A percentile compares a stretch with the other conserved stretches of the same genome.
Conservation (phyloP, 208 protist species). For the Trypanosoma platydactyli region DNA sequence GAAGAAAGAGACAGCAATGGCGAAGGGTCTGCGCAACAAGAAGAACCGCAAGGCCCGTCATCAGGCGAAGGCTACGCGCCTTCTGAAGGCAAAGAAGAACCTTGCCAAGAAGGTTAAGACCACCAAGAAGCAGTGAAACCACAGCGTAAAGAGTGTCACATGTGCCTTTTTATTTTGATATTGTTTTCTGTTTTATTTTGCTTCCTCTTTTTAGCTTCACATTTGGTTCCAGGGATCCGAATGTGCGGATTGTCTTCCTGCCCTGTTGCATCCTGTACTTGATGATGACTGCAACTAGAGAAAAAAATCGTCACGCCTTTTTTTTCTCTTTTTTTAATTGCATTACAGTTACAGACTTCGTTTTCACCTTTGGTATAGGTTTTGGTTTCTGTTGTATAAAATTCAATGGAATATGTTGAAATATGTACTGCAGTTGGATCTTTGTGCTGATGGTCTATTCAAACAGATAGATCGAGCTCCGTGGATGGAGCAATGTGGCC, state of each 20-base stretch:
- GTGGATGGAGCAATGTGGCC: too few species aligned
- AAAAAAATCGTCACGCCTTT: constrained; percentile 1
- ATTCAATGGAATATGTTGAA: too few species aligned
- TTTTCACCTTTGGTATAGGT: not conserved
- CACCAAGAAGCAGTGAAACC: constrained; percentile 45
- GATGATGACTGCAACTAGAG: not conserved
- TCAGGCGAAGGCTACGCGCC: constrained; percentile 35
- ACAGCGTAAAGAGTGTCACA: constrained; percentile 8
- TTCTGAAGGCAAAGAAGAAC: constrained; percentile 61
- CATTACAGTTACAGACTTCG: too few species aligned
- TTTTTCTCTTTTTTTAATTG: constrained; percentile 10
- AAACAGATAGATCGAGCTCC: too few species aligned
- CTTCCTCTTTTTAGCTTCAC: not conserved
- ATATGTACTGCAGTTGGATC: too few species aligned
- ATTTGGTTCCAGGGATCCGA: too few species aligned
- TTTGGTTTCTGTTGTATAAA: too few species aligned
- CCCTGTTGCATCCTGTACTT: too few species aligned
- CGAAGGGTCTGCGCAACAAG: constrained; percentile 53
- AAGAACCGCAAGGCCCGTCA: constrained; percentile 54
- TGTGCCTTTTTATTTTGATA: not conserved
- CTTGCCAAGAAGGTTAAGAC: constrained; percentile 39
- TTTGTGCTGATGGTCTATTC: too few species aligned
- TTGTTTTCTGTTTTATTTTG: not conserved
- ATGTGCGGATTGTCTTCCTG: too few species aligned
- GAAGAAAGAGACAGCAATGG: constrained; percentile 56